phyloP scores from a whole-genome alignment of 352 stramenopile species.

The Chrysophaeum taylorii region DNA sequence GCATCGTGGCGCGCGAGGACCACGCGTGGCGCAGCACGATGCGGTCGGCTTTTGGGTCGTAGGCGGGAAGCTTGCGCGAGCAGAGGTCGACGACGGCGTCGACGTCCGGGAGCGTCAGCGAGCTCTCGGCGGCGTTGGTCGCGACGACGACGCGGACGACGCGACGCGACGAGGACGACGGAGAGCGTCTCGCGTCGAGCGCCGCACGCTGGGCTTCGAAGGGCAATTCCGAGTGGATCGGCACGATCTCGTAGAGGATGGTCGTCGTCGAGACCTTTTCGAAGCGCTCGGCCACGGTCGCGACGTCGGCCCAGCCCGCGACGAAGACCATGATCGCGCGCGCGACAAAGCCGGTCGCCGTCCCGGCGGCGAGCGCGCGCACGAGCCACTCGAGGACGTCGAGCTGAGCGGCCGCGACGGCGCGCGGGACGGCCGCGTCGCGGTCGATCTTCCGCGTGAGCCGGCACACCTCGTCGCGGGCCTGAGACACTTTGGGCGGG shows the following conservation, averaged over 20 bases:
- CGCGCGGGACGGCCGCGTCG: not conserved
- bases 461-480: not conserved
- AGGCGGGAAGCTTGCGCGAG: conserved; percentile 55
- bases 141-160: conserved; percentile 40
- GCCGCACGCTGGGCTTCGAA: conserved; percentile 63
- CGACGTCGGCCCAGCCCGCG: conserved; percentile 59
- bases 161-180: conserved; percentile 18
- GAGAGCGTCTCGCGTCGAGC: not conserved
- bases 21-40: conserved; percentile 59
- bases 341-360: not conserved
- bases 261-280: conserved; percentile 33
- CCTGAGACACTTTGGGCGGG: not conserved
- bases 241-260: conserved; percentile 30
- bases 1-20: conserved; percentile 80
- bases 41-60: conserved; percentile 47
- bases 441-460: not conserved
- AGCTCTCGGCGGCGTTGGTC: conserved; percentile 65
- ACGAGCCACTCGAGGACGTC: not conserved
- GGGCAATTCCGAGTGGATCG: conserved; percentile 65
- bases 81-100: conserved; percentile 64
- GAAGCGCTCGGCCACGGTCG: conserved; percentile 54
- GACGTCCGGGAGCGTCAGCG: conserved; percentile 62
- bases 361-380: not conserved
- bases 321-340: conserved; percentile 62
- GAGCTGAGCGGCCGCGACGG: not conserved